phyloP scores from a whole-genome alignment of 2,329 filamentous ascomycete genomes.

The Ustulina deusta region DNA sequence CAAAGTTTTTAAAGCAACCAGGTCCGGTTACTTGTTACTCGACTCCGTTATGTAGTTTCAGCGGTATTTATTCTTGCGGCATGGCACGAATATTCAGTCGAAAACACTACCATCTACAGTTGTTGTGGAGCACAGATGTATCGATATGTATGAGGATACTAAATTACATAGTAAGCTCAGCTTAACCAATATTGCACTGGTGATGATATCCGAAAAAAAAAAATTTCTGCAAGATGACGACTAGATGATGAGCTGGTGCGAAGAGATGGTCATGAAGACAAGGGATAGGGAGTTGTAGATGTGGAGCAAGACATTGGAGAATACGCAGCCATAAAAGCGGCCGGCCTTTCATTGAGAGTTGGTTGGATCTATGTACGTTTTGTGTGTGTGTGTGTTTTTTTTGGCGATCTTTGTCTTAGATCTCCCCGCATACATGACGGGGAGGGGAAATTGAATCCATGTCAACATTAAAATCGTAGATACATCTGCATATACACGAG shows the following conservation, averaged over 20 bases:
- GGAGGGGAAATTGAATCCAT: constrained; percentile 19
- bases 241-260: neutral
- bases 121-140: too few relatives aligned
- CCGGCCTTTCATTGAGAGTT: constrained; percentile 20
- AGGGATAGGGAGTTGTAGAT: neutral
- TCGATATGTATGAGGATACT: too few relatives aligned
- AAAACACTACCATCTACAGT: too few relatives aligned
- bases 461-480: constrained; percentile 34
- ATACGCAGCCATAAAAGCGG: constrained; percentile 12
- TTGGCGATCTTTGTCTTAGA: constrained; percentile 10
- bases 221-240: neutral
- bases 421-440: constrained; percentile 8
- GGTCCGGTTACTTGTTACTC: too few relatives aligned
- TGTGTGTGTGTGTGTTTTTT: neutral
- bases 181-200: too few relatives aligned
- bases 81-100: too few relatives aligned
- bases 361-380: constrained; percentile 25
- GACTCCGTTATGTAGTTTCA: too few relatives aligned
- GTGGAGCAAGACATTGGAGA: neutral
- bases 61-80: too few relatives aligned
- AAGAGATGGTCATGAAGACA: neutral
- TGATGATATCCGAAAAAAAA: too few relatives aligned
- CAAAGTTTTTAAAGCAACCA: too few relatives aligned
- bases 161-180: too few relatives aligned
- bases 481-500: constrained; percentile 35